phyloP scores from a whole-genome alignment of 176 grass and related monocot species.

The Chloris gayana region DNA sequence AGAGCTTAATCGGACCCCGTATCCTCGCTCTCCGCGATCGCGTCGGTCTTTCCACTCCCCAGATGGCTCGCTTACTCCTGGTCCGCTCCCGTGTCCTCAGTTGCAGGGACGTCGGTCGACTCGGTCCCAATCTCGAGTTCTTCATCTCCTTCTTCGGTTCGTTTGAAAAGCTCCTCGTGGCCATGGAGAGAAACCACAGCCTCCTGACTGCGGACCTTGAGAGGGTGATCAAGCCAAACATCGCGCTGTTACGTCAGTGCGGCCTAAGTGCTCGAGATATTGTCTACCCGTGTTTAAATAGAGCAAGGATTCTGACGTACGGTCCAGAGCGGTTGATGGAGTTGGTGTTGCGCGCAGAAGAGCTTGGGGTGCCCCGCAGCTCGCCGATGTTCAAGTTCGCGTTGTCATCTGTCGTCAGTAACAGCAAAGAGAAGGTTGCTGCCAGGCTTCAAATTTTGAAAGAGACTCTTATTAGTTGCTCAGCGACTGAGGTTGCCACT shows the following conservation, averaged over 20 bases:
- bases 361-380: slow-evolving; percentile 32
- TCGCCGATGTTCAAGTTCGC: slow-evolving; percentile 27
- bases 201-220: not conserved
- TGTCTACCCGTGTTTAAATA: not conserved
- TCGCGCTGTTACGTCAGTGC: slow-evolving; percentile 36
- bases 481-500: slow-evolving; percentile 8
- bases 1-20: slow-evolving; percentile 13
- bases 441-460: slow-evolving; percentile 41
- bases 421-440: slow-evolving; percentile 11
- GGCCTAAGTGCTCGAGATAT: slow-evolving; percentile 40
- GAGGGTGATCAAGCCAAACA: slow-evolving; percentile 34
- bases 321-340: not conserved
- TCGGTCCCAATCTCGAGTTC: slow-evolving; percentile 29
- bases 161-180: slow-evolving; percentile 16
- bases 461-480: slow-evolving; percentile 39
- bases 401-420: not conserved
- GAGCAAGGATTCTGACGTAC: not conserved
- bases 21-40: slow-evolving; percentile 14
- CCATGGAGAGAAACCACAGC: not conserved
- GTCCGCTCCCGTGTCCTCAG: not conserved
- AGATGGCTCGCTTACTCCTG: slow-evolving; percentile 29
- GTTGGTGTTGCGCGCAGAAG: not conserved
- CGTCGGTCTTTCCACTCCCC: slow-evolving; percentile 29
- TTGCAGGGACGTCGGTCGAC: not conserved
- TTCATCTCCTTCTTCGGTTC: slow-evolving; percentile 14